phyloP scores from a whole-genome alignment of 495 filamentous ascomycete genomes.

The Antarctomyces pellizariae region DNA sequence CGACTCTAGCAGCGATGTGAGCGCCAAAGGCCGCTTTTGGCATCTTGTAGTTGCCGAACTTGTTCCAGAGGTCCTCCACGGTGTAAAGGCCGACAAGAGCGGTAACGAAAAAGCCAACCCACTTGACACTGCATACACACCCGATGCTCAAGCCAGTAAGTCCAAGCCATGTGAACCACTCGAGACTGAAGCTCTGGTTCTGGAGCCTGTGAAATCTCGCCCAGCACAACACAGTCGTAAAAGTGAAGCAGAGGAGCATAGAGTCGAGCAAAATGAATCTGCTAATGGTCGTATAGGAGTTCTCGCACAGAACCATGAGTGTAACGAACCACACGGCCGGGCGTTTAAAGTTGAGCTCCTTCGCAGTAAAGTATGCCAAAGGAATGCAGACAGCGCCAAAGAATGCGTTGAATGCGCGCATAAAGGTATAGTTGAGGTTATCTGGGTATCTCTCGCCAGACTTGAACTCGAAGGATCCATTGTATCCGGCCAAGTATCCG shows the following conservation, averaged over 20 bases:
- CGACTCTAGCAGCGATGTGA: constrained; percentile 57
- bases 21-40: constrained; percentile 54
- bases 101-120: constrained; percentile 87
- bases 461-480: constrained; percentile 99
- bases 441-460: constrained; percentile 86
- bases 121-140: constrained; percentile 95
- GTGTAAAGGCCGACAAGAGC: constrained; percentile 91
- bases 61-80: constrained; percentile 91
- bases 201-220: constrained; percentile 79
- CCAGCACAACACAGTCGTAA: constrained; percentile 91
- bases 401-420: constrained; percentile 90
- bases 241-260: constrained; percentile 95
- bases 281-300: constrained; percentile 96
- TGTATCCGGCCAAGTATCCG: constrained; percentile 88
- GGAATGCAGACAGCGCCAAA: constrained; percentile 88
- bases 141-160: constrained; percentile 85
- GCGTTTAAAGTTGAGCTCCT: constrained; percentile 64
- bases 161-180: constrained; percentile 86
- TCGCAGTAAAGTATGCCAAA: constrained; percentile 83
- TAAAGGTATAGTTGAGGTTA: constrained; percentile 92
- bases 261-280: constrained; percentile 94
- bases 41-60: constrained; percentile 89
- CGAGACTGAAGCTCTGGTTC: constrained; percentile 54
- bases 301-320: constrained; percentile 92
- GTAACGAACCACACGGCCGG: constrained; percentile 86